phyloP scores from a whole-genome alignment of 495 filamentous ascomycete species.

The Penicillium soppii region DNA sequence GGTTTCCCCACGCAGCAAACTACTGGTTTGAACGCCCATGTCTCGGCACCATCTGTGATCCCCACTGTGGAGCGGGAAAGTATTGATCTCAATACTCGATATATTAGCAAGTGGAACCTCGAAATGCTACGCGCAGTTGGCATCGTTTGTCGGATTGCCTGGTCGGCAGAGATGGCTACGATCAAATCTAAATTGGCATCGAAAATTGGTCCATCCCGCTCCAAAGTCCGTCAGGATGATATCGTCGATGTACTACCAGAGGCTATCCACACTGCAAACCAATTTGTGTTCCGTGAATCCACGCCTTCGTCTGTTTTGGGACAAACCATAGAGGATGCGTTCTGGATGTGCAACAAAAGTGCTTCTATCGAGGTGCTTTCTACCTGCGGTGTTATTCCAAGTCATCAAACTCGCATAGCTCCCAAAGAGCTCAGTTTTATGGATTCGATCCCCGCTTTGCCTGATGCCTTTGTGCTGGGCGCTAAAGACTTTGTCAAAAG shows the following conservation, averaged over 20 bases:
- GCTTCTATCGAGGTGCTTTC: constrained; percentile 83
- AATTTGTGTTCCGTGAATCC: constrained; percentile 83
- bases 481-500: constrained; percentile 70
- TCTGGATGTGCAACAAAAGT: constrained; percentile 86
- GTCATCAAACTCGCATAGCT: constrained; percentile 72
- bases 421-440: constrained; percentile 85
- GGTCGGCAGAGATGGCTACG: constrained; percentile 77
- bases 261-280: constrained; percentile 66
- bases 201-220: constrained; percentile 38
- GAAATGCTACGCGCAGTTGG: constrained; percentile 92
- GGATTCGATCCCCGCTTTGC: constrained; percentile 83
- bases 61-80: constrained; percentile 98
- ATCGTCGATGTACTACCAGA: constrained; percentile 68
- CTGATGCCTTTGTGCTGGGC: constrained; percentile 65
- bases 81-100: constrained; percentile 93
- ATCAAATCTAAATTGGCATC: constrained; percentile 51
- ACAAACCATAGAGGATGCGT: constrained; percentile 83
- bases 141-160: constrained; percentile 85
- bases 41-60: constrained; percentile 98
- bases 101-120: constrained; percentile 92
- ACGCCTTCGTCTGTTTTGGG: constrained; percentile 82
- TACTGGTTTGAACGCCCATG: constrained; percentile 87
- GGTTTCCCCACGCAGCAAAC: constrained; percentile 97
- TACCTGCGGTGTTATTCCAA: constrained; percentile 78
- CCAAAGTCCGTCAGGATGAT: constrained; percentile 58